phyloP scores from a whole-genome alignment of 2,329 filamentous ascomycete species.

The Ascochyta pisi region DNA sequence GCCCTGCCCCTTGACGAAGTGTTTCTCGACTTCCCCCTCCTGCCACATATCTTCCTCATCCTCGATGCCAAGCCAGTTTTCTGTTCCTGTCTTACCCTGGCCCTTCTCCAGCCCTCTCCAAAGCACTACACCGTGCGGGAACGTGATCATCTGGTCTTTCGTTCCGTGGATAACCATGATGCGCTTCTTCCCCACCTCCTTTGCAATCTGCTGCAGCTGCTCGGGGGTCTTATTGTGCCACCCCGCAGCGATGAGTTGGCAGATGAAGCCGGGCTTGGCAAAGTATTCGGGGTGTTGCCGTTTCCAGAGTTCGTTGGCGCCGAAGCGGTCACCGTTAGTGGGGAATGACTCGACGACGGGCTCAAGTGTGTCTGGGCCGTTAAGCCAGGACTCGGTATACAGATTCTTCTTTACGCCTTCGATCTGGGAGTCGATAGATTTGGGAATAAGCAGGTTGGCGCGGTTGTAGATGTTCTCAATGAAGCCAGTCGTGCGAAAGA shows the following conservation, averaged over 20 bases:
- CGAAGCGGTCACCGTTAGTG: conserved; percentile 82
- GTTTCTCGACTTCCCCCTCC: conserved; percentile 58
- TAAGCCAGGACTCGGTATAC: conserved; percentile 71
- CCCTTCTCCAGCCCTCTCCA: conserved; percentile 69
- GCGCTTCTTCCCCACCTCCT: conserved; percentile 72
- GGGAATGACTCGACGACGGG: conserved; percentile 62
- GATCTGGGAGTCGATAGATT: conserved; percentile 71
- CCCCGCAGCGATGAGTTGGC: conserved; percentile 79
- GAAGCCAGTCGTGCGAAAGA: conserved; percentile 61
- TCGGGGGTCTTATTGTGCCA: conserved; percentile 77
- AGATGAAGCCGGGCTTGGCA: conserved; percentile 70
- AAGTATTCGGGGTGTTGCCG: conserved; percentile 67
- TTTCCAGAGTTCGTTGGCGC: conserved; percentile 80
- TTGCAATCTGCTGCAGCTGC: conserved; percentile 71
- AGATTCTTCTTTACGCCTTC: conserved; percentile 69
- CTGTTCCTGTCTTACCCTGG: conserved; percentile 40
- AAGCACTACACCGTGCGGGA: conserved; percentile 72
- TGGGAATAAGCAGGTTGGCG: conserved; percentile 69
- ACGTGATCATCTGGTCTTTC: conserved; percentile 77
- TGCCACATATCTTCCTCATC: conserved; percentile 44
- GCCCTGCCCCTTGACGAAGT: conserved; percentile 73
- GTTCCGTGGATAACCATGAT: conserved; percentile 82
- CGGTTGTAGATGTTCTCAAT: conserved; percentile 66
- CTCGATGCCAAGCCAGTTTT: conserved; percentile 44
- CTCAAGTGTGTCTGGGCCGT: conserved; percentile 62